Evolutionary conservation across 2,329 filamentous ascomycete species (phyloP).

Genomic region (Aspergillus proliferans): DNA sequence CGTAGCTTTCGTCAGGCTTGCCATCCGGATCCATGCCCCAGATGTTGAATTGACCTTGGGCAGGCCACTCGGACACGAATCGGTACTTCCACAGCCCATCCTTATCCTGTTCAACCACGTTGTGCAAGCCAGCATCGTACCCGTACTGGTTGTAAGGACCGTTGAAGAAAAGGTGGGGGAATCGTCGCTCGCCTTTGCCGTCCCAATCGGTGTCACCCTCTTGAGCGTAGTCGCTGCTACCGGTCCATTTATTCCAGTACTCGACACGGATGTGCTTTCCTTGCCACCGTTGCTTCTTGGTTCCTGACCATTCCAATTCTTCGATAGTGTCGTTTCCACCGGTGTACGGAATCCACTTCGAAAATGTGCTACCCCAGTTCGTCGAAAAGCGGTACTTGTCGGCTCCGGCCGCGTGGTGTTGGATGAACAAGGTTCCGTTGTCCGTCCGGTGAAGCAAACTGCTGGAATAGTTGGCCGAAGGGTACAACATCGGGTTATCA

Average conservation of each 20-base stretch:
- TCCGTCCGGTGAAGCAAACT: conserved; percentile 44
- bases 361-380: conserved; percentile 56
- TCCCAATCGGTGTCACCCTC: conserved; percentile 49
- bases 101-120: conserved; percentile 45
- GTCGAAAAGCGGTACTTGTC: conserved; percentile 58
- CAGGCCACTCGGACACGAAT: conserved; percentile 60
- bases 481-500: conserved; percentile 57
- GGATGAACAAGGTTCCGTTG: conserved; percentile 43
- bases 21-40: conserved; percentile 63
- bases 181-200: conserved; percentile 42
- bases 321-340: conserved; percentile 46
- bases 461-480: conserved; percentile 54
- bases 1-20: conserved; percentile 53
- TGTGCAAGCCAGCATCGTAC: conserved; percentile 54
- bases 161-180: conserved; percentile 58
- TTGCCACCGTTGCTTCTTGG: conserved; percentile 51
- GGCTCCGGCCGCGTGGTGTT: conserved; percentile 57
- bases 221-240: conserved; percentile 56
- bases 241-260: conserved; percentile 55
- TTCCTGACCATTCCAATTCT: conserved; percentile 53
- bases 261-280: conserved; percentile 59
- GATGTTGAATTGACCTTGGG: conserved; percentile 56
- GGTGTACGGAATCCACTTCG: conserved; percentile 52
- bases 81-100: conserved; percentile 53
- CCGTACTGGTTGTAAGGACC: conserved; percentile 60